Evolutionary conservation across 2,329 filamentous ascomycete species (phyloP).

Genomic region (Blumeriella jaapii): DNA sequence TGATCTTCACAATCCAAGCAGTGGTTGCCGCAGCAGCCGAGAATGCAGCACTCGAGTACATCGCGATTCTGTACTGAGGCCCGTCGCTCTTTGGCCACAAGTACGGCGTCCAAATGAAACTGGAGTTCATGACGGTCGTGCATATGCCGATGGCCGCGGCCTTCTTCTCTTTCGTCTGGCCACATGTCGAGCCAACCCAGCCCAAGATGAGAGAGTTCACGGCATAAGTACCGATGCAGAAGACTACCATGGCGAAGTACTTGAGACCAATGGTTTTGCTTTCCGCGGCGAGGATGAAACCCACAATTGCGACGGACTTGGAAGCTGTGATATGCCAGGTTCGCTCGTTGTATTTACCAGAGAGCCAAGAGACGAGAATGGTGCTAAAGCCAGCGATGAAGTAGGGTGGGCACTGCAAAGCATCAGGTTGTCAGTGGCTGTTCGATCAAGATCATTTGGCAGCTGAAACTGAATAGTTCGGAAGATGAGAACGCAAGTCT

Average conservation of each 20-base stretch:
- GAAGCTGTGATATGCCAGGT: conserved; percentile 14
- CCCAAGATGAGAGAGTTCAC: conserved; percentile 13
- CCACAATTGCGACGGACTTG: conserved; percentile 10
- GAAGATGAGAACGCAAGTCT: neutral
- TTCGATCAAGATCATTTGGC: too few species aligned
- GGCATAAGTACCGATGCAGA: conserved; percentile 11
- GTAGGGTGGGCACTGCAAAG: too few species aligned
- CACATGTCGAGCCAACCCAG: conserved; percentile 24
- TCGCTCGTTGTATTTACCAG: conserved; percentile 11
- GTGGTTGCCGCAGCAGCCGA: too few species aligned
- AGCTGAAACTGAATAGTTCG: neutral
- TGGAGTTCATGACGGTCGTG: conserved; percentile 28
- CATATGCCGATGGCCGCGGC: conserved; percentile 28
- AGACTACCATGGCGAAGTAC: conserved; percentile 14
- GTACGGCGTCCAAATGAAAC: conserved; percentile 31
- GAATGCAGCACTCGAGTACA: too few species aligned
- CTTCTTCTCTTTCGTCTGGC: conserved; percentile 31
- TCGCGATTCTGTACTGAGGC: too few species aligned
- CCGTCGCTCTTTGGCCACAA: too few species aligned
- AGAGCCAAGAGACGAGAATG: conserved; percentile 6
- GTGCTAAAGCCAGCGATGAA: conserved; percentile 8
- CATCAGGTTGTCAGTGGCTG: neutral
- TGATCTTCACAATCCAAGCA: too few species aligned
- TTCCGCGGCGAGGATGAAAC: conserved; percentile 8
- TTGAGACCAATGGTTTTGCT: conserved; percentile 8